A percentile compares a stretch with the other conserved stretches of the same genome.
phyloP scores from a whole-genome alignment of 257 asterid species.

The Plectranthus barbatus region DNA sequence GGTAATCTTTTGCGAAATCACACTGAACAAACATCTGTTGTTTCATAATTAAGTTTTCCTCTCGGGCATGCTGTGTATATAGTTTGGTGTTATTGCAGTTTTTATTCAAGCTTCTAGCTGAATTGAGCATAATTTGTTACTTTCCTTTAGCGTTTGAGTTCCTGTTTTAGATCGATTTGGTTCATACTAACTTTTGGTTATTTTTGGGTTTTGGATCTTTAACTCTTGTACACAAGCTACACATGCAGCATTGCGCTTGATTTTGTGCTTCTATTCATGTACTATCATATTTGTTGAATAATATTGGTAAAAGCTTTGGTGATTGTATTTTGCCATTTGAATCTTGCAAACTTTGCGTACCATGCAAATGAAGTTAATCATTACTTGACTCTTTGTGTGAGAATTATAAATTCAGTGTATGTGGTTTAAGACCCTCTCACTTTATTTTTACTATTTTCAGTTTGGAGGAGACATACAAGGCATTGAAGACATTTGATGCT shows the following conservation, averaged over 20 bases:
- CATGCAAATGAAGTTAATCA: neutral
- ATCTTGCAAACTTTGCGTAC: neutral
- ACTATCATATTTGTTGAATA: neutral
- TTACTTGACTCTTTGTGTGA: neutral
- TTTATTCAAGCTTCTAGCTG: constrained; percentile 1
- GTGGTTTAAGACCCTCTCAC: constrained; percentile 10
- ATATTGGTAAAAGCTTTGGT: neutral
- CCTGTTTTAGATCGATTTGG: neutral
- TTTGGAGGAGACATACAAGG: constrained; percentile 79
- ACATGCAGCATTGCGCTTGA: neutral
- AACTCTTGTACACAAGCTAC: neutral
- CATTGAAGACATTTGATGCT: constrained; percentile 70
- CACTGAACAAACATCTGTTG: constrained; percentile 2
- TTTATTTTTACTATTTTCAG: constrained; percentile 32
- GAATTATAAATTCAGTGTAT: neutral
- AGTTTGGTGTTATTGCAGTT: neutral
- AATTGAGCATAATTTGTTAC: neutral
- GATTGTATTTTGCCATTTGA: neutral
- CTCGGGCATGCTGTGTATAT: too few relatives aligned
- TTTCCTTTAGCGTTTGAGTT: neutral
- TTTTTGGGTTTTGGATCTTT: neutral
- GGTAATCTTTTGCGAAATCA: constrained; percentile 2
- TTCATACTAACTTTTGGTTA: neutral
- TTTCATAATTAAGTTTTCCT: too few relatives aligned
- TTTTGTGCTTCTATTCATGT: neutral